phyloP scores from a whole-genome alignment of 1,284 basidiomycete genomes.

The Marasmius tenuissimus region DNA sequence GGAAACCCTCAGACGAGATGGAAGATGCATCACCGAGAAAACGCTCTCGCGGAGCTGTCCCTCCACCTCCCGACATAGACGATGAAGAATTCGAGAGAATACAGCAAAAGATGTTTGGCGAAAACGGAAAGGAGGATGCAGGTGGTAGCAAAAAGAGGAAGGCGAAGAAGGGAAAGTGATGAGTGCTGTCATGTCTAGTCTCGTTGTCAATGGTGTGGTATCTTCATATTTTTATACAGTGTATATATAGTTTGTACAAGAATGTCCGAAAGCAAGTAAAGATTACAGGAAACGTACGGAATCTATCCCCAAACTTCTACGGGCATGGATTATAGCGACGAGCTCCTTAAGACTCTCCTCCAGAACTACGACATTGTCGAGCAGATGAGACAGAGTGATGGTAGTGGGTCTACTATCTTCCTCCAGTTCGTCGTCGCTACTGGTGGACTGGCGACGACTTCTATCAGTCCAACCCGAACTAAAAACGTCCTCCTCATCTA shows the following conservation, averaged over 20 bases:
- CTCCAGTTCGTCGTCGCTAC: conserved; percentile 30
- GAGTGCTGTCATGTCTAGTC: conserved; percentile 1
- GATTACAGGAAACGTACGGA: conserved; percentile 68
- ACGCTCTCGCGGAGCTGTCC: conserved; percentile 41
- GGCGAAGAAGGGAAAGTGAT: conserved; percentile 30
- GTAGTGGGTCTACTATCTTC: conserved; percentile 32
- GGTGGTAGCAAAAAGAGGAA: conserved; percentile 33
- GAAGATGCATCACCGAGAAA: conserved; percentile 49
- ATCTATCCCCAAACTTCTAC: conserved; percentile 87
- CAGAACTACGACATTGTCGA: conserved; percentile 95
- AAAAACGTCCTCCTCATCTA: conserved; percentile 70
- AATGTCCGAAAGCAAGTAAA: background rate
- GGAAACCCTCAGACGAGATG: conserved; percentile 38
- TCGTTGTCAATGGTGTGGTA: conserved; percentile 6
- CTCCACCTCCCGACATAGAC: conserved; percentile 56
- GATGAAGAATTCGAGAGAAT: conserved; percentile 69
- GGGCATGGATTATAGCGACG: conserved; percentile 82
- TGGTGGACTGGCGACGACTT: conserved; percentile 16
- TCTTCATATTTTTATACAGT: conserved; percentile 12
- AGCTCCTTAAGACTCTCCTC: conserved; percentile 97
- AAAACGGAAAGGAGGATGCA: conserved; percentile 27
- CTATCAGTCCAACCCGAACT: conserved; percentile 58
- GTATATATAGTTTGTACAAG: conserved; percentile 4
- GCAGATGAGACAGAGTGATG: conserved; percentile 78
- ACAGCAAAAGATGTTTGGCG: conserved; percentile 58